These are phyloP conservation scores for Cytospora piceae DNA, from an alignment of 2,329 filamentous ascomycete genomes.

Conservation along the genomic window DNA sequence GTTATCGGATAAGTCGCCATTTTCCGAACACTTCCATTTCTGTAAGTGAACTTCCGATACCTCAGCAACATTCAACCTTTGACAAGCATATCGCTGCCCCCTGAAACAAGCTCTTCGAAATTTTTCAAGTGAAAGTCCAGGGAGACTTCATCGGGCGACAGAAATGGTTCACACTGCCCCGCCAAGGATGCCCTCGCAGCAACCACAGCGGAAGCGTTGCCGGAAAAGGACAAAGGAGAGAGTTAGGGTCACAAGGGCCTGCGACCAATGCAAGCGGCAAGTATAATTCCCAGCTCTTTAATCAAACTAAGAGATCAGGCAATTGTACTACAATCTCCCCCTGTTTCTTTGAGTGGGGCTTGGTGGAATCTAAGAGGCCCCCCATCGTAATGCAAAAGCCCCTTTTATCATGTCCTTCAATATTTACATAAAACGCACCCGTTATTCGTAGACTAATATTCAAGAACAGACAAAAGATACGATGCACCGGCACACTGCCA, in stretches of 20 bases:
- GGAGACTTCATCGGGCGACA: not conserved
- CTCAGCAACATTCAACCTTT: not conserved
- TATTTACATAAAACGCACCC: too few species aligned
- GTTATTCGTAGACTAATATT: not conserved
- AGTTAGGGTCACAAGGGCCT: constrained; percentile 50
- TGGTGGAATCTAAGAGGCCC: not conserved
- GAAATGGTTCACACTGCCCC: constrained; percentile 11
- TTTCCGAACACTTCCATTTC: constrained; percentile 1
- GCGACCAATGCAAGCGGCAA: constrained; percentile 53
- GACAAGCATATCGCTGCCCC: not conserved
- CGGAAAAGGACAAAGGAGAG: constrained; percentile 38
- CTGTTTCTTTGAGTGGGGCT: not conserved
- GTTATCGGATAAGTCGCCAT: constrained; percentile 5
- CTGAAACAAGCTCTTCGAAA: not conserved
- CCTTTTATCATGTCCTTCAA: too few species aligned
- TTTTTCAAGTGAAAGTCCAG: not conserved
- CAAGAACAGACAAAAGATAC: constrained; percentile 41
- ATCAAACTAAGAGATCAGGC: too few species aligned
- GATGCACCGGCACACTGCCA: constrained; percentile 45
- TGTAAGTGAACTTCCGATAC: not conserved
- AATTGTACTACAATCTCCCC: not conserved
- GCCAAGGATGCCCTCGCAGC: not conserved
- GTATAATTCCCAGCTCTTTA: constrained; percentile 23
- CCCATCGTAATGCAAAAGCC: too few species aligned
- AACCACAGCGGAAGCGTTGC: constrained; percentile 11